Base-by-base conservation (phyloP, 768 basidiomycete genomes). In the Trametes coccinea region DNA sequence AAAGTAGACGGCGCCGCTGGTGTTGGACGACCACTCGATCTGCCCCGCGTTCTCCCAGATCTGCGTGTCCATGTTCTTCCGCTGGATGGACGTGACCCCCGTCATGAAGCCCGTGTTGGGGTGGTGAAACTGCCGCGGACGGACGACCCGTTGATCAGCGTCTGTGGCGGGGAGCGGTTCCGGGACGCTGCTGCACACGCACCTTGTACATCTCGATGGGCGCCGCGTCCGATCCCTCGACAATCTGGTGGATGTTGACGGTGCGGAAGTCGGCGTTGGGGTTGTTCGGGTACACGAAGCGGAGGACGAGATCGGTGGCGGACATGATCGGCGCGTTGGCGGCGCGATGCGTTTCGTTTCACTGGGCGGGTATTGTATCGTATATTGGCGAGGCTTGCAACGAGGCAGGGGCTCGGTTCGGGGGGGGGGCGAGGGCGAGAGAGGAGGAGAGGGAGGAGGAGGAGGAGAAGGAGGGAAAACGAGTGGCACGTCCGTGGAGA, bases 41-140 rank as follows among this genome's bases (percentile, higher is more conserved):
- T 79, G 72, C 3, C 84, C 85, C 2, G 82, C 83, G 16, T 76
- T 76, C 67, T 86, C 84, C 65, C 81, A 84, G 17, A 75, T 65
- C 14, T 69, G 55, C 1, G 80, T 82, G 6, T 65, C 67, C 10
- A 75, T 52, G 66, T 85, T 84, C 64, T 76, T 80, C 53, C 84
- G 78, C 57, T 78, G 76, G 56, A 81, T 82, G 4, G 78, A 78
- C 4, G 83, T 84, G 10, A 74, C 75, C 1, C 80, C 78, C 16
- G 64, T 60, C 40, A 71, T 69, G 37, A 75, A 68, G 34, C 80
- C 80, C 4, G 80, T 81, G 11, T 76, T 67, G 0, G 82, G 69
- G 46, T 71, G 67, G 53, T 66, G 49, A 52, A 69, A 67, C 70
- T 69, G 40, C 2, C 2, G 1, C 9, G 30, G 6, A 14, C 49